These are phyloP conservation scores for Melampsora americana DNA, from an alignment of 1,284 basidiomycete genomes.

Conservation along the genomic window DNA sequence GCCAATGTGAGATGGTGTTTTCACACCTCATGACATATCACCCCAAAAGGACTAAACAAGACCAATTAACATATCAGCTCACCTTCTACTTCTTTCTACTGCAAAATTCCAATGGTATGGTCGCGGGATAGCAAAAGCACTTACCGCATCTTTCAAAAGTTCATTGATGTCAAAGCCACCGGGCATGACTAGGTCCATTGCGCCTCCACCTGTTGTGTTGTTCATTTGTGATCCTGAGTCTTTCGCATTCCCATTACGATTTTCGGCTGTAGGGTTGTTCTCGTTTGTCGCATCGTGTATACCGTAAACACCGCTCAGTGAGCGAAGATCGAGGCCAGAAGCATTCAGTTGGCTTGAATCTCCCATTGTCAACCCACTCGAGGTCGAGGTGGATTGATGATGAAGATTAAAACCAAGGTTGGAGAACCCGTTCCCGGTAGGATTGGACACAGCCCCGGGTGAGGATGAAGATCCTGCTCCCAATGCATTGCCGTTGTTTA, in stretches of 20 bases:
- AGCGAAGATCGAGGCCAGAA: background rate
- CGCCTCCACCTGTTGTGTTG: background rate
- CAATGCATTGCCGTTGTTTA: background rate
- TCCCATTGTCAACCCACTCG: background rate
- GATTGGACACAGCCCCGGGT: too few relatives aligned
- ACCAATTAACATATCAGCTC: too few relatives aligned
- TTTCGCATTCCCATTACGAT: too few relatives aligned
- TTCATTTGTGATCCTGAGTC: background rate
- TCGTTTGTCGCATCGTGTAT: background rate
- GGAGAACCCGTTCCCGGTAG: too few relatives aligned
- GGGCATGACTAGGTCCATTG: background rate
- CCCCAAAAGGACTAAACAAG: too few relatives aligned
- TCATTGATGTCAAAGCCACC: background rate
- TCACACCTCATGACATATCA: too few relatives aligned
- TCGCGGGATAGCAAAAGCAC: background rate
- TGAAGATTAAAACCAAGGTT: background rate
- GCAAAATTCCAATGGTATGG: too few relatives aligned
- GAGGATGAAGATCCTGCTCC: too few relatives aligned
- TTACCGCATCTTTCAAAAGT: conserved; percentile 1
- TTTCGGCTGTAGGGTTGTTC: too few relatives aligned
- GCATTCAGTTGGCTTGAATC: background rate
- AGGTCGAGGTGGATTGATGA: background rate
- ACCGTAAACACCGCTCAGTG: background rate
- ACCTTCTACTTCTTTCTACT: too few relatives aligned
- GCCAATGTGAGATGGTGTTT: too few relatives aligned